Base-by-base conservation (phyloP, 176 grass and related monocot genomes). In the Bonia amplexicaulis region DNA sequence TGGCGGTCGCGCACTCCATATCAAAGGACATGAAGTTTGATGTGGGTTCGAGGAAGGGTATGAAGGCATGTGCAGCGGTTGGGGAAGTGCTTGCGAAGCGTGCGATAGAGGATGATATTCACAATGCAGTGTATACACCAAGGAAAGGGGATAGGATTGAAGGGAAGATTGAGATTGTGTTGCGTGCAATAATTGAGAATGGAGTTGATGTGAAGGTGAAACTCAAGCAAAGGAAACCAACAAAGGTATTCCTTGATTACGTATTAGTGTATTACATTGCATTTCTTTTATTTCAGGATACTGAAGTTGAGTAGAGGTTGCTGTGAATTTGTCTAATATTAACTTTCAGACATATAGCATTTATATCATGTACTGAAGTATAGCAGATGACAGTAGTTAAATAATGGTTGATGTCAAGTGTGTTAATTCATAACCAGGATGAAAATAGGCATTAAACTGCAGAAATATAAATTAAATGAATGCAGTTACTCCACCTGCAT, bases 11-110 rank as follows among this genome's bases (percentile, higher is more conserved):
- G 2, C 92, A 94, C 71, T 94, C 92, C 17, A 94, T 94, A 78
- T 94, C 92, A 1, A 94, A 92, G 77, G 92, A 94, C 57, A 94
- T 94, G 90, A 94, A 90, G 69, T 92, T 90, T 86, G 87, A 94
- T 82, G 25, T 94, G 44, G 88, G 77, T 62, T 94, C 90, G 16
- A 87, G 79, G 90, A 94, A 92, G 79, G 92, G 88, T 61, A 60
- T 87, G 22, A 92, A 80, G 23, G 92, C 92, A 12, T 94, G 92
- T 68, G 87, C 76, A 2, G 89, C 87, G 2, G 90, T 94, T 58
- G 92, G 92, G 7, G 85, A 77, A 12, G 19, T 94, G 66, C 82
- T 94, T 86, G 90, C 87, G 0, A 87, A 94, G 69, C 90, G 90
- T 41, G 90, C 90, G 1, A 71, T 88, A 58, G 92, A 94, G 73